phyloP scores from a whole-genome alignment of 2,329 filamentous ascomycete species.

The Ophiosphaerella herpotricha region DNA sequence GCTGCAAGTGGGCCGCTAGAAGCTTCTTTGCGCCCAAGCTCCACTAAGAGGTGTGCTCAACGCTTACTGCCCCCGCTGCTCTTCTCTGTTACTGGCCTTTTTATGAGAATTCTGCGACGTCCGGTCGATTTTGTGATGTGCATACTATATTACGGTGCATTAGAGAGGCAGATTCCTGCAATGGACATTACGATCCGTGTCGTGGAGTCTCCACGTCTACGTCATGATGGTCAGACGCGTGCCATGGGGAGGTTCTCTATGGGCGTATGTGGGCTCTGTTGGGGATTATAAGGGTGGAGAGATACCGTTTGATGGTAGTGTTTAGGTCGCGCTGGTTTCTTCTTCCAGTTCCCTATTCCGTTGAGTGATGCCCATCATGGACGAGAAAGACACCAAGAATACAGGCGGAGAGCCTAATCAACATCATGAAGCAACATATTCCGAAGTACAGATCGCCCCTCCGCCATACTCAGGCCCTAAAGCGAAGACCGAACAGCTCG shows the following conservation, averaged over 20 bases:
- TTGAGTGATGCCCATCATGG: constrained; percentile 25
- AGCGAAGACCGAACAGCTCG: constrained; percentile 38
- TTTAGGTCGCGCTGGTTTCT: constrained; percentile 13
- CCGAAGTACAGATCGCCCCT: constrained; percentile 30
- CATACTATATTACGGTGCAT: constrained; percentile 17
- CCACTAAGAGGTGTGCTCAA: constrained; percentile 28
- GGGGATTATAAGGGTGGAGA: constrained; percentile 32
- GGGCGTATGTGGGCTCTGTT: constrained; percentile 17
- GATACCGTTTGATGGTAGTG: constrained; percentile 2
- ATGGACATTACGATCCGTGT: constrained; percentile 14
- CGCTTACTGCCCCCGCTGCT: constrained; percentile 26
- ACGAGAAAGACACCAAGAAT: constrained; percentile 31
- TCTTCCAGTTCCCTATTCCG: constrained; percentile 7
- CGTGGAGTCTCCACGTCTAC: constrained; percentile 32
- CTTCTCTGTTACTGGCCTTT: constrained; percentile 17
- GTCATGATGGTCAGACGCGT: constrained; percentile 21
- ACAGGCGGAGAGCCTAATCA: constrained; percentile 8
- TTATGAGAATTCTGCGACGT: constrained; percentile 21
- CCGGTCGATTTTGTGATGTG: constrained; percentile 7
- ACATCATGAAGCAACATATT: constrained; percentile 10
- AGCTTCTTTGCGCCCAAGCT: constrained; percentile 37
- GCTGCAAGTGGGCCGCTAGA: constrained; percentile 38
- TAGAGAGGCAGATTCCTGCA: constrained; percentile 24
- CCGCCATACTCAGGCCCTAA: constrained; percentile 32
- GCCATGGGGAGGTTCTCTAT: constrained; percentile 29